phyloP scores from a whole-genome alignment of 2,329 filamentous ascomycete species.

The Talaromyces sp. region DNA sequence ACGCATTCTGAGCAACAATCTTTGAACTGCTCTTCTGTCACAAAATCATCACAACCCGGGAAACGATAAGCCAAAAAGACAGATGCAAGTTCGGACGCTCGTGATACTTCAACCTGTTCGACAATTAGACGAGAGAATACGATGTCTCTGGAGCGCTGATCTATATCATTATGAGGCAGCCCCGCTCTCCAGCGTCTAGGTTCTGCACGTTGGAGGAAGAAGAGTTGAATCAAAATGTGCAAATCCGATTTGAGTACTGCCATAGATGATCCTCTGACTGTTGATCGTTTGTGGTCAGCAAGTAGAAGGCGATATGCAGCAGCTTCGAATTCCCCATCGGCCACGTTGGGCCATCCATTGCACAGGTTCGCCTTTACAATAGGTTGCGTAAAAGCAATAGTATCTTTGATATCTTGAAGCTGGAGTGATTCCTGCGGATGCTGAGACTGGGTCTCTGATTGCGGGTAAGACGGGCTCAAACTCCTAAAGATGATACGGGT shows the following conservation, averaged over 20 bases:
- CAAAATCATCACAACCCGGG: not conserved
- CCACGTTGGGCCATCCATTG: not conserved
- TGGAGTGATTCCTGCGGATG: slow-evolving; percentile 1
- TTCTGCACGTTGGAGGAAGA: slow-evolving; percentile 6
- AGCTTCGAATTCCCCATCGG: not conserved
- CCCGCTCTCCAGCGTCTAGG: not conserved
- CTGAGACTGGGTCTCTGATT: slow-evolving; percentile 1
- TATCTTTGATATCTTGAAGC: slow-evolving; percentile 5
- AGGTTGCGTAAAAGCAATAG: not conserved
- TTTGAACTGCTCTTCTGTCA: slow-evolving; percentile 4
- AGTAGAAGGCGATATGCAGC: slow-evolving; percentile 1
- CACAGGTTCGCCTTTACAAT: not conserved
- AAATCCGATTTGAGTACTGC: slow-evolving; percentile 1
- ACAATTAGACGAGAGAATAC: not conserved
- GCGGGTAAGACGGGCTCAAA: not conserved
- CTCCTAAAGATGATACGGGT: slow-evolving; percentile 1
- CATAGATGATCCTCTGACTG: not conserved
- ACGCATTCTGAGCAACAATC: not conserved
- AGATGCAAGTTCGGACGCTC: slow-evolving; percentile 1
- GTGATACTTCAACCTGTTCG: not conserved
- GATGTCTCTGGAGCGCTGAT: not conserved
- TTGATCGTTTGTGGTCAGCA: not conserved
- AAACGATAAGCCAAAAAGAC: not conserved
- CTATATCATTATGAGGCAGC: too few species aligned
- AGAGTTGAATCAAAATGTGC: slow-evolving; percentile 1